Base-by-base conservation (phyloP, 2,329 filamentous ascomycete species). In the Fusarium proliferatum region DNA sequence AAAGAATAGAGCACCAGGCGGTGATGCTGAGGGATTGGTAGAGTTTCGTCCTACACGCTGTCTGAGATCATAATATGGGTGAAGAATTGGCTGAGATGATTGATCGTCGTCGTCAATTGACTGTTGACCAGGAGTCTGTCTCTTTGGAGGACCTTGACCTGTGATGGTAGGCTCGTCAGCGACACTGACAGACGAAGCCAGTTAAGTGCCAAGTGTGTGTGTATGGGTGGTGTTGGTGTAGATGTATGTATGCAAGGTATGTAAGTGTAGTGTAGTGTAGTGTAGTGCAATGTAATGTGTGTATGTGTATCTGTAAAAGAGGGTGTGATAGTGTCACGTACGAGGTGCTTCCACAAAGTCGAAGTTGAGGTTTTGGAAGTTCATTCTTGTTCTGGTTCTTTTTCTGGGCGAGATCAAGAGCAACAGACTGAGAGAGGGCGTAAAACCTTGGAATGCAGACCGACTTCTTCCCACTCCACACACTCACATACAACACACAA, bases 301-400 rank as follows among this genome's bases (percentile, higher is more conserved):
- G 17, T 28, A 26, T 33, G 28, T 45, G 53, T 58, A 49, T 46
- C 45, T 30, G 45, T 11, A 46, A 55, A 57, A 61, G 52, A 69
- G 51, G 58, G 58, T 71, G 64, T 51, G 59, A 52, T 57, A 53
- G 55, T 67, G 72, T 63, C 57, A 82, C 81, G 76, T 83, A 83
- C 82, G 80, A 73, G 78, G 73, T 72, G 76, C 78, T 78, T 84
- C 82, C 74, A 81, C 79, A 79, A 80, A 75, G 69, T 83, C 79
- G 71, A 80, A 80, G 77, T 80, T 78, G 65, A 77, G 67, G 71
- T 79, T 80, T 76, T 81, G 81, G 73, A 79, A 80, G 76, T 81
- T 84, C 84, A 85, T 85, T 65, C 63, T 64, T 65, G 63, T 48
- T 58, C 42, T 65, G 43, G 58, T 43, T 53, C 36, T 43, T 61